phyloP scores from a whole-genome alignment of 2,329 filamentous ascomycete genomes.

The Venturia effusa region DNA sequence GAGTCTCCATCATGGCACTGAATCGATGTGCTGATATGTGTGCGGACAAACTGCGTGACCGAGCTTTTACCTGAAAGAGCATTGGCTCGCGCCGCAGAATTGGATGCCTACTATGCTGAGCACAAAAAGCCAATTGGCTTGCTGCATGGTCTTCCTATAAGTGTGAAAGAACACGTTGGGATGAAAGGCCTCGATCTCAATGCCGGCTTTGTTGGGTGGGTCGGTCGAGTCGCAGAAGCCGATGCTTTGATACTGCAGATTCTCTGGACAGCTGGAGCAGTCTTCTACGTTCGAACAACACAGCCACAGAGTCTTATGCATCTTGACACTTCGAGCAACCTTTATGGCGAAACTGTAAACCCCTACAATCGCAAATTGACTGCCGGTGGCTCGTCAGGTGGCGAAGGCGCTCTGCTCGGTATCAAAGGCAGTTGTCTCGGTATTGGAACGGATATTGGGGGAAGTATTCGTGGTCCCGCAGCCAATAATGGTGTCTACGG shows the following conservation, averaged over 20 bases:
- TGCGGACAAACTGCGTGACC: conserved; percentile 35
- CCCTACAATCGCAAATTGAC: conserved; percentile 42
- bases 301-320: conserved; percentile 46
- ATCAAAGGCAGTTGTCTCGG: conserved; percentile 42
- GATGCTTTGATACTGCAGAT: conserved; percentile 39
- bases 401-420: conserved; percentile 45
- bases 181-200: conserved; percentile 39
- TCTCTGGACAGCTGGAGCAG: conserved; percentile 36
- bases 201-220: conserved; percentile 40
- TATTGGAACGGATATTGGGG: conserved; percentile 43
- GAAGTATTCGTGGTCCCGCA: conserved; percentile 37
- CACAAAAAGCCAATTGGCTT: conserved; percentile 30
- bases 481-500: conserved; percentile 37
- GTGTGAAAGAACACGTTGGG: conserved; percentile 41
- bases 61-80: conserved; percentile 29
- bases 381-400: conserved; percentile 44
- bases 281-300: conserved; percentile 43
- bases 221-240: conserved; percentile 32
- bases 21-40: not conserved
- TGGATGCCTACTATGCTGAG: conserved; percentile 29
- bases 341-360: conserved; percentile 44
- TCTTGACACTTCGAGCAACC: conserved; percentile 39
- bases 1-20: not conserved
- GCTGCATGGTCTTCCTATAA: conserved; percentile 42
- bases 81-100: conserved; percentile 26